Evolutionary conservation across 805 yeast genomes (phyloP).

Genomic region (Sugiyamaella boreocaroliniensis): DNA sequence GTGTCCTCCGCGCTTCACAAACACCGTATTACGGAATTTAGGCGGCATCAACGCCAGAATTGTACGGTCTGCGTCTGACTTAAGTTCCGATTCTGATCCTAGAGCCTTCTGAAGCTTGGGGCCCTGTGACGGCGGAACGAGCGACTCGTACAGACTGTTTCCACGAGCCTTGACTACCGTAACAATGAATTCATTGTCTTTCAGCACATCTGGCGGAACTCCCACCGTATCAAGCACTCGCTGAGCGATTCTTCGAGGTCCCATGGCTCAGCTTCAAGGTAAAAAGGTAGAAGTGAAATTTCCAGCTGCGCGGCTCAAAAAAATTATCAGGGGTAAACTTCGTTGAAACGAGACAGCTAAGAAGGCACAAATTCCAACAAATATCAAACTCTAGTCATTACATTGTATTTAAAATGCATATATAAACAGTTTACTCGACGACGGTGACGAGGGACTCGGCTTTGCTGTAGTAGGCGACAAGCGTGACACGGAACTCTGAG

Average conservation of each 20-base stretch:
- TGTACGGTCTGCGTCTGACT: constrained; percentile 2
- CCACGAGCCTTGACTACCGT: constrained; percentile 29
- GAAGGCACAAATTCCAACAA: background rate
- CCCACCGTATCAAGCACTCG: constrained; percentile 20
- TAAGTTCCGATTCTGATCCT: background rate
- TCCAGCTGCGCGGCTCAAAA: background rate
- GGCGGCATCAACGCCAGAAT: constrained; percentile 31
- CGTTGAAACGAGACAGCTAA: too few species aligned
- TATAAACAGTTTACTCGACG: background rate
- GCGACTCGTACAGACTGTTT: constrained; percentile 27
- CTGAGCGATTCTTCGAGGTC: constrained; percentile 14
- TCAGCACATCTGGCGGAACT: constrained; percentile 26
- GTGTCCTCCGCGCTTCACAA: constrained; percentile 32
- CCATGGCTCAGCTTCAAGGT: background rate
- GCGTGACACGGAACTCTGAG: constrained; percentile 76
- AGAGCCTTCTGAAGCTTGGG: constrained; percentile 3
- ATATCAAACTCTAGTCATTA: background rate
- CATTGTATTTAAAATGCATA: background rate
- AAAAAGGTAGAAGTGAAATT: background rate
- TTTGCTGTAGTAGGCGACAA: constrained; percentile 60
- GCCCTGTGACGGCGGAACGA: constrained; percentile 20
- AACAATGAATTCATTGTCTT: constrained; percentile 26
- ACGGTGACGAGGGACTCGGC: constrained; percentile 36
- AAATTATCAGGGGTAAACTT: background rate
- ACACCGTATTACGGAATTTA: constrained; percentile 30